phyloP scores from a whole-genome alignment of 225 moss, liverwort and hornwort species.

The Rhytidiadelphus loreus region DNA sequence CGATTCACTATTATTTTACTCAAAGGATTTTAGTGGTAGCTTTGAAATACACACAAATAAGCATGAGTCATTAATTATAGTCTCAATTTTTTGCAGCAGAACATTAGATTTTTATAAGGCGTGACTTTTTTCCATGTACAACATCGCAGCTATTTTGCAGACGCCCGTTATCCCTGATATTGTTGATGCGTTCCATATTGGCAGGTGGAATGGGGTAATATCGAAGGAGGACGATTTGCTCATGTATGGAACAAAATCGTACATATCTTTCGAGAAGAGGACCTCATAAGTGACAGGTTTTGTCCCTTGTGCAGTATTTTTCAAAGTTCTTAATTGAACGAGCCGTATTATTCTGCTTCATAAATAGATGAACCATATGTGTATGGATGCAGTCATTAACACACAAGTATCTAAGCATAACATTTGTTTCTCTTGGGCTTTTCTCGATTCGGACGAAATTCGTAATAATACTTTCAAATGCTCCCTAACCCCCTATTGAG shows the following conservation, averaged over 20 bases:
- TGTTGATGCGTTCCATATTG: not conserved
- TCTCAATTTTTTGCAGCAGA: not conserved
- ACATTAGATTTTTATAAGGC: not conserved
- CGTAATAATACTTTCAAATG: not conserved
- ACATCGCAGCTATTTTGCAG: not conserved
- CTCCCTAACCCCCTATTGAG: not conserved
- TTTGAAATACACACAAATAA: not conserved
- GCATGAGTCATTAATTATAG: not conserved
- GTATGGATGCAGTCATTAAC: not conserved
- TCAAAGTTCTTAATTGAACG: not conserved
- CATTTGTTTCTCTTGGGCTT: not conserved
- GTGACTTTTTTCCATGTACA: not conserved
- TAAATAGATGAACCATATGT: not conserved
- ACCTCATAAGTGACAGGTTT: constrained; percentile 80
- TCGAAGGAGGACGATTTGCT: constrained; percentile 63
- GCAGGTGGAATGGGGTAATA: constrained; percentile 42
- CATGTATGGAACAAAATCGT: constrained; percentile 86
- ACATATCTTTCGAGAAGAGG: constrained; percentile 79
- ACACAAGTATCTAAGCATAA: not conserved
- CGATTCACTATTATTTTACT: not conserved
- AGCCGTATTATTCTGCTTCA: not conserved
- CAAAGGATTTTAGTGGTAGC: not conserved
- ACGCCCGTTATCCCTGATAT: not conserved
- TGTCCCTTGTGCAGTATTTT: not conserved
- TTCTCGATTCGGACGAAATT: not conserved